Evolutionary conservation across 2,329 filamentous ascomycete genomes (phyloP).

Genomic region (Cordyceps cicadae): DNA sequence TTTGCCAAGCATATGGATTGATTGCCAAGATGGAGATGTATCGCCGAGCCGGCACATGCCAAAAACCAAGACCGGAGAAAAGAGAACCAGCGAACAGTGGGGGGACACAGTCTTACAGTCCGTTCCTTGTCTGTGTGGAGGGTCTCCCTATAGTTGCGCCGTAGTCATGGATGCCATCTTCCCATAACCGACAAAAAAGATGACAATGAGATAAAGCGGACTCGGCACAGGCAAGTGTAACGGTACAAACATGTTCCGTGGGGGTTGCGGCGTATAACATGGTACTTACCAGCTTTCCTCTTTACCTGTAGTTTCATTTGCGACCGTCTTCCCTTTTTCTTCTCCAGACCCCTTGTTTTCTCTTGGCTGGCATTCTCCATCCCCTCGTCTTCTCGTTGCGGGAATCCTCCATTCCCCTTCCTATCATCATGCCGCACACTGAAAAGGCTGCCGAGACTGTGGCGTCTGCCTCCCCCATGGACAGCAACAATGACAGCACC

Average conservation of each 20-base stretch:
- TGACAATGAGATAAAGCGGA: not conserved
- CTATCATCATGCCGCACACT: not conserved
- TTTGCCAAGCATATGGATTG: not conserved
- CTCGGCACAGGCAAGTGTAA: not conserved
- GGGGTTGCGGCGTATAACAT: slow-evolving; percentile 1
- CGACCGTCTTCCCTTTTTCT: not conserved
- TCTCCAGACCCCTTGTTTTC: too few relatives aligned
- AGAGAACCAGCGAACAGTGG: not conserved
- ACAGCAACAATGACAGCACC: not conserved
- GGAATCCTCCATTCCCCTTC: not conserved
- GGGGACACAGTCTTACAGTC: too few relatives aligned
- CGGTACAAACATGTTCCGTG: not conserved
- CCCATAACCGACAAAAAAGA: not conserved
- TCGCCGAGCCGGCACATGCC: not conserved
- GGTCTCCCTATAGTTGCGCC: not conserved
- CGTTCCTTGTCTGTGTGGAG: not conserved
- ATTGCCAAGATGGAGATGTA: not conserved
- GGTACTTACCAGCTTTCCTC: not conserved
- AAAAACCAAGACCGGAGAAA: not conserved
- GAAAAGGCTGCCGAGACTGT: not conserved
- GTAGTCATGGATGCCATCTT: not conserved
- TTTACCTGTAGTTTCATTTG: not conserved
- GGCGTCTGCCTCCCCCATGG: not conserved
- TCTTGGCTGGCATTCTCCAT: not conserved
- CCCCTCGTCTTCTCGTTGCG: not conserved